A percentile compares a stretch with the other conserved stretches of the same genome.
Evolutionary conservation across 1,139 yeast species (phyloP).

Genomic region (Yarrowia galli): DNA sequence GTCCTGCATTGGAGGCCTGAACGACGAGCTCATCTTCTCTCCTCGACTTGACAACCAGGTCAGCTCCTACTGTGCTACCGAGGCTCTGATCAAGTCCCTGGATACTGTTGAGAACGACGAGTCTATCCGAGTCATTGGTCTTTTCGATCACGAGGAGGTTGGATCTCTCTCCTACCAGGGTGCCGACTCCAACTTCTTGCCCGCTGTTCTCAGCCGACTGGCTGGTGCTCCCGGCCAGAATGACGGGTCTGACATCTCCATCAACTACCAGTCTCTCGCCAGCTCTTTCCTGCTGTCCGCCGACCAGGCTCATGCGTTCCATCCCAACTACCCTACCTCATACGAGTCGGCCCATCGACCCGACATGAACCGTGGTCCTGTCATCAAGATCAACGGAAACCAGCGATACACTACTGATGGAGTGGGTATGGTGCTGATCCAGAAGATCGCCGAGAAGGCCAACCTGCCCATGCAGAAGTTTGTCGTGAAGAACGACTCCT

Average conservation of each 20-base stretch:
- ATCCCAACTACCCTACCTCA: constrained; percentile 82
- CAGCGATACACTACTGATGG: constrained; percentile 95
- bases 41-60: constrained; percentile 94
- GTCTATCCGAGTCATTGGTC: constrained; percentile 74
- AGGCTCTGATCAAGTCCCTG: constrained; percentile 68
- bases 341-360: constrained; percentile 86
- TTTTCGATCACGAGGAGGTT: constrained; percentile 95
- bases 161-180: constrained; percentile 96
- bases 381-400: constrained; percentile 90
- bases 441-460: constrained; percentile 70
- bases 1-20: constrained; percentile 83
- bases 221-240: constrained; percentile 51
- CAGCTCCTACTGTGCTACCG: constrained; percentile 80
- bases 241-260: constrained; percentile 51
- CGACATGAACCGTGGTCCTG: constrained; percentile 85
- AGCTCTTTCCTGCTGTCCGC: constrained; percentile 90
- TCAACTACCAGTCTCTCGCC: constrained; percentile 66
- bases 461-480: constrained; percentile 65
- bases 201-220: constrained; percentile 74
- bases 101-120: constrained; percentile 55
- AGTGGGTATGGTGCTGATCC: constrained; percentile 81
- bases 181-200: constrained; percentile 89
- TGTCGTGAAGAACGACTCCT: constrained; percentile 89
- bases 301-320: constrained; percentile 97
- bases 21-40: constrained; percentile 88